A percentile compares a stretch with the other conserved stretches of the same genome.
Conservation (phyloP, 768 basidiomycete species). For the Auricularia sp. region DNA sequence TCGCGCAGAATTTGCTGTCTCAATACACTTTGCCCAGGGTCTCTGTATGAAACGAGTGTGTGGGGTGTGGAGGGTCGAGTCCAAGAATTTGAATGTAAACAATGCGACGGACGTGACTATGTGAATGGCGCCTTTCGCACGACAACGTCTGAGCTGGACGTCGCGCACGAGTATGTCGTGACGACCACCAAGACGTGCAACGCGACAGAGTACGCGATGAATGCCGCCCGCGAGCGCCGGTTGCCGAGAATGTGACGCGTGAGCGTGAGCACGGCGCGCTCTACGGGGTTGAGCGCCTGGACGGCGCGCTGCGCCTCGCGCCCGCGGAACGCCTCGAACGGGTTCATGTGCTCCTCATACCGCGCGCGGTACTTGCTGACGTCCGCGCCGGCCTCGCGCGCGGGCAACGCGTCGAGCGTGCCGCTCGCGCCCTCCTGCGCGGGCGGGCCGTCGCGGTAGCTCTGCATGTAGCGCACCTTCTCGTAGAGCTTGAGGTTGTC, state of each 20-base stretch:
- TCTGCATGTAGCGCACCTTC: conserved; percentile 98
- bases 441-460: conserved; percentile 65
- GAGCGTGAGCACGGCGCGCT: conserved; percentile 75
- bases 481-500: conserved; percentile 98
- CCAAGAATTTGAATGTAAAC: too few species aligned
- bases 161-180: conserved; percentile 64
- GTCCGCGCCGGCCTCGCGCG: conserved; percentile 42
- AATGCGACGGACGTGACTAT: not conserved
- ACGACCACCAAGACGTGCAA: conserved; percentile 77
- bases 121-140: not conserved
- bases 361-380: conserved; percentile 82
- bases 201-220: conserved; percentile 75
- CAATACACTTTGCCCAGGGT: not conserved
- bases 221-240: conserved; percentile 79
- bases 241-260: conserved; percentile 84
- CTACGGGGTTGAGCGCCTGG: conserved; percentile 81
- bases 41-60: too few species aligned
- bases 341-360: conserved; percentile 97
- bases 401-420: conserved; percentile 60
- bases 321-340: conserved; percentile 95
- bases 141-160: not conserved
- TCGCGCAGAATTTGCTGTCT: not conserved
- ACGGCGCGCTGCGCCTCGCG: conserved; percentile 95
- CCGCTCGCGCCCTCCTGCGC: conserved; percentile 38
- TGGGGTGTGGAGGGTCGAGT: too few species aligned